Base-by-base conservation (phyloP, 306 rosid species). In the Argentina anserina region DNA sequence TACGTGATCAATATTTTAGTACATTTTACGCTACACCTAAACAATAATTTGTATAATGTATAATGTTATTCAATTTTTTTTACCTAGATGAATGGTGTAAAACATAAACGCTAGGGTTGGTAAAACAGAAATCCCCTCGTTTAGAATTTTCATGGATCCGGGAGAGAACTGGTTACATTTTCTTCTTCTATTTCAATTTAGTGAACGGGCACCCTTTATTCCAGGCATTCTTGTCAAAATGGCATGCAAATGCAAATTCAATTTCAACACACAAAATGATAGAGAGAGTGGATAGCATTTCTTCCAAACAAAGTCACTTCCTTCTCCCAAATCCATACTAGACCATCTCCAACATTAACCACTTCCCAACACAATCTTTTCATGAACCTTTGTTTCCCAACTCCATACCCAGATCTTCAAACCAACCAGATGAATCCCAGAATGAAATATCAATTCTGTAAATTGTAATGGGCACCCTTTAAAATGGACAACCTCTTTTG, bases 401-500 rank as follows among this genome's bases (percentile, higher is more conserved):
- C 67, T 36, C 39, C 70, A 15, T 55, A 13, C 29, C 46, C 64
- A 33, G 65, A 63, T 74, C 78, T 37, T 50, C 36, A 37, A 47
- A 41, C 76, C 26, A 3, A 14, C 7, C 37, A 70, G 1, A 39
- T 10, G 12, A 58, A 58, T 59, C n/a, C 58, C 60, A n/a, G 62
- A 70, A 39, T 34, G 14, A 50, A 28, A 61, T n/a, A 10, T 21
- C 49, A 29, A 45, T 63, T 23, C n/a, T 9, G 61, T 42, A 62
- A 43, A 7, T 42, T 52, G 61, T 46, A 37, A 29, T 70, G 65
- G 93, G 96, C 23, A n/a, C 14, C 15, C 46, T 82, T 50, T 56
- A 64, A 41, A 6, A 23, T 23, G 60, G 80, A 89, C 3, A 49
- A 45, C 84, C 36, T 80, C 90, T 25, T 85, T 85, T 62, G 92